phyloP scores from a whole-genome alignment of 495 filamentous ascomycete genomes.

The Aspergillus campestris region DNA sequence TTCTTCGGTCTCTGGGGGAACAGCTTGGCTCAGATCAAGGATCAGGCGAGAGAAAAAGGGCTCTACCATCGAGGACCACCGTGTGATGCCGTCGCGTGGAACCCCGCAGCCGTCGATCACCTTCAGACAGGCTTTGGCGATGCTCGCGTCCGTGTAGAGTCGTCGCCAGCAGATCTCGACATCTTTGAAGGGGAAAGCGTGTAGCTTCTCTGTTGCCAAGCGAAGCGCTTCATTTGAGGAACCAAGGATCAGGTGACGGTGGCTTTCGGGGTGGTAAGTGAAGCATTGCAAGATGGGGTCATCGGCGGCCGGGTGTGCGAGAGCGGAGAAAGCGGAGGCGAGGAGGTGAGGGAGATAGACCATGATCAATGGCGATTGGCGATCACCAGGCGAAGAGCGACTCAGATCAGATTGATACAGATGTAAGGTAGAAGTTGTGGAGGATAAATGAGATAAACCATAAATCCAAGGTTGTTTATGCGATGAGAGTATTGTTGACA shows the following conservation, averaged over 20 bases:
- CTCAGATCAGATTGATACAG: no score
- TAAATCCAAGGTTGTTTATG: no score
- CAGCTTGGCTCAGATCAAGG: slow-evolving; percentile 3
- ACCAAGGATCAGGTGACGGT: slow-evolving; percentile 23
- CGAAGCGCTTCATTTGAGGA: slow-evolving; percentile 29
- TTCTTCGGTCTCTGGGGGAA: not conserved
- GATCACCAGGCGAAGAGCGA: no score
- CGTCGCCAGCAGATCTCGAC: slow-evolving; percentile 68
- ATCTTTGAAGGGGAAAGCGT: slow-evolving; percentile 66
- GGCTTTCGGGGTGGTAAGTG: slow-evolving; percentile 13
- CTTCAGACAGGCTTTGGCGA: slow-evolving; percentile 48
- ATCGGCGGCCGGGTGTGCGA: slow-evolving; percentile 20
- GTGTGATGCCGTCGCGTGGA: not conserved
- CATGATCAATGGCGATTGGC: not conserved
- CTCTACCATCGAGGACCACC: no score
- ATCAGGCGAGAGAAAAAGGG: slow-evolving; percentile 7
- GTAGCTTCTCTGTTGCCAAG: slow-evolving; percentile 54
- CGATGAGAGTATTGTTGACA: no score
- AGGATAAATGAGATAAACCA: no score
- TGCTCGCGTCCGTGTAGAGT: slow-evolving; percentile 69
- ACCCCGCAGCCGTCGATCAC: slow-evolving; percentile 22
- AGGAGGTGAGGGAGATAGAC: slow-evolving; percentile 11
- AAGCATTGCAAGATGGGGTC: slow-evolving; percentile 40
- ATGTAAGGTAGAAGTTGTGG: no score
- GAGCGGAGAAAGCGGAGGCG: slow-evolving; percentile 18